Percentiles rank a stretch among this genome's conserved stretches.
Conservation (phyloP, 108 stramenopile genomes). For the Thalassiosira profunda region DNA sequence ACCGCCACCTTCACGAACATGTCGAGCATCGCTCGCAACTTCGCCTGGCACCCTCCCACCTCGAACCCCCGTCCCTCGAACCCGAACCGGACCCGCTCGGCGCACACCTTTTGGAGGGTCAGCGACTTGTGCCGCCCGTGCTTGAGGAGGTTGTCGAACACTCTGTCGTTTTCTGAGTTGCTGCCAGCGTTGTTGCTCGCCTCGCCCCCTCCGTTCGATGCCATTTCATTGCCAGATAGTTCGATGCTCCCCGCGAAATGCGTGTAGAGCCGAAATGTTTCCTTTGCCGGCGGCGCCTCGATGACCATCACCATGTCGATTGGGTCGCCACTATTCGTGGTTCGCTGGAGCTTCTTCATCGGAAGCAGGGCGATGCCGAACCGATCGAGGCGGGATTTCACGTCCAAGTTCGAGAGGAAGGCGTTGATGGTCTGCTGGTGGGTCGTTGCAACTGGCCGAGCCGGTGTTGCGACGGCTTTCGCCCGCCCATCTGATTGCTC, state of each 20-base stretch:
- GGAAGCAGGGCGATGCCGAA: slow-evolving; percentile 11
- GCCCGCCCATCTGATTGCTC: too few relatives aligned
- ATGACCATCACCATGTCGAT: slow-evolving; percentile 8
- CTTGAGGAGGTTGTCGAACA: background rate
- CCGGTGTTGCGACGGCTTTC: too few relatives aligned
- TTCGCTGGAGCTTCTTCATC: slow-evolving; percentile 1
- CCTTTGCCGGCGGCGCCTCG: slow-evolving; percentile 1
- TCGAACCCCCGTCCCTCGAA: too few relatives aligned
- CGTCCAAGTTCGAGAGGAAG: slow-evolving; percentile 9
- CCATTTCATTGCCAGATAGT: background rate
- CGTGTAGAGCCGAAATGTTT: slow-evolving; percentile 14
- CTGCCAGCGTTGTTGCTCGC: too few relatives aligned
- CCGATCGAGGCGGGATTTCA: background rate
- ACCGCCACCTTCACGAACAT: too few relatives aligned
- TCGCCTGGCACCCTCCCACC: too few relatives aligned
- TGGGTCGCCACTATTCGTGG: background rate
- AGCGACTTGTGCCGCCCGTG: slow-evolving; percentile 15
- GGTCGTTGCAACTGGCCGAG: too few relatives aligned
- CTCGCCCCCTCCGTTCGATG: background rate
- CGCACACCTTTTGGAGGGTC: background rate
- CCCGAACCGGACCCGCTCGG: background rate
- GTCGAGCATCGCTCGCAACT: too few relatives aligned
- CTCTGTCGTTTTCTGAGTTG: background rate
- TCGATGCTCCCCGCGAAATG: slow-evolving; percentile 1
- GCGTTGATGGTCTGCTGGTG: background rate